Percentiles rank a stretch among this genome's conserved stretches.
phyloP scores from a whole-genome alignment of 2,329 filamentous ascomycete species.

The Microdochium trichocladiopsis region DNA sequence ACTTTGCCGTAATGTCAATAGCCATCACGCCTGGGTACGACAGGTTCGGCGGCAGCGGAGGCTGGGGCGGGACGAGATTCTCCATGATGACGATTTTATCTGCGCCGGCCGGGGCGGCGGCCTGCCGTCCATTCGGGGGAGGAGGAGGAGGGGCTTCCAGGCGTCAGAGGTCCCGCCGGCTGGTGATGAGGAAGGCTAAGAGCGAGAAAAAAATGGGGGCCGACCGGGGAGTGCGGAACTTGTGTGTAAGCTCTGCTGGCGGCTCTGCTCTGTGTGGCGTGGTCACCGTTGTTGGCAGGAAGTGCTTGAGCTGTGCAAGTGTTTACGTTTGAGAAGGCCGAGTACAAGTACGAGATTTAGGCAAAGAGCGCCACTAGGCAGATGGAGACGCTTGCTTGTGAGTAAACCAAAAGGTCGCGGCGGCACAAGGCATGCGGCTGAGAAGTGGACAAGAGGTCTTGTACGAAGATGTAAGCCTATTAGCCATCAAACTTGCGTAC shows the following conservation, averaged over 20 bases:
- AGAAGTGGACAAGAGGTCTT: no score
- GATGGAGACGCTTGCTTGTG: no score
- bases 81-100: slow-evolving; percentile 12
- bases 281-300: background rate
- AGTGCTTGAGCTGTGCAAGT: background rate
- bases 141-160: background rate
- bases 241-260: background rate
- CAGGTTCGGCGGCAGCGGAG: slow-evolving; percentile 30
- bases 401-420: no score
- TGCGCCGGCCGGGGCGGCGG: background rate
- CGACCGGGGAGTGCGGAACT: background rate
- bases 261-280: background rate
- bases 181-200: background rate
- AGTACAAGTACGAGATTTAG: no score
- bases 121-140: background rate
- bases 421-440: no score
- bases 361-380: no score
- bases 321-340: background rate
- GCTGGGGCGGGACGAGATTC: slow-evolving; percentile 13
- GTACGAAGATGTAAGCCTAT: no score
- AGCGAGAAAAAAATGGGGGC: slow-evolving; percentile 1
- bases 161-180: background rate
- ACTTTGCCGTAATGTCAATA: slow-evolving; percentile 51
- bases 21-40: slow-evolving; percentile 43
- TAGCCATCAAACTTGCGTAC: no score